phyloP scores from a whole-genome alignment of 2,329 filamentous ascomycete genomes.

The Cladophialophora yegresii region DNA sequence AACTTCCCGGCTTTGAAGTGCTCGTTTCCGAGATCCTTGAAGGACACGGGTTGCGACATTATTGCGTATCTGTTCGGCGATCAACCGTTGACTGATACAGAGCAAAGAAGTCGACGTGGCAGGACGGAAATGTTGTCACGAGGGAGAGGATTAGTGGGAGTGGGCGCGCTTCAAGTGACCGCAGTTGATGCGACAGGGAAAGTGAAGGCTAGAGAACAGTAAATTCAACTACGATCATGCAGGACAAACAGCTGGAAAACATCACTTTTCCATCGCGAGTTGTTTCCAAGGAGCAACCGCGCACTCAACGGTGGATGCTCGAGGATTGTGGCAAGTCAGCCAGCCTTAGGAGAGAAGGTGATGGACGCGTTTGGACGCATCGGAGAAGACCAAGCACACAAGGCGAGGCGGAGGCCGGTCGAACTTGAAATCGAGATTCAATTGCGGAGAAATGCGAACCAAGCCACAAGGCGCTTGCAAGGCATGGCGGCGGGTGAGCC shows the following conservation, averaged over 20 bases:
- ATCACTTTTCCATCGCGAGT: conserved; percentile 9
- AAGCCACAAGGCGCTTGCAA: not conserved
- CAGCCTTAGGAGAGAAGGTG: conserved; percentile 26
- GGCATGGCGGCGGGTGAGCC: too few relatives aligned
- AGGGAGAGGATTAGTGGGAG: not conserved
- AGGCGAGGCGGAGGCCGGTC: conserved; percentile 8
- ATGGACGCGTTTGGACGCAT: conserved; percentile 32
- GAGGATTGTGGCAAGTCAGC: conserved; percentile 23
- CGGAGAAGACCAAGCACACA: not conserved
- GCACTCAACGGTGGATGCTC: conserved; percentile 3
- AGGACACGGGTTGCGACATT: conserved; percentile 14
- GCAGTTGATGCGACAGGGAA: conserved; percentile 3
- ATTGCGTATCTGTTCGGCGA: not conserved
- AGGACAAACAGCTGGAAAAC: conserved; percentile 6
- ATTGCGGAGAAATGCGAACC: not conserved
- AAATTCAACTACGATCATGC: conserved; percentile 11
- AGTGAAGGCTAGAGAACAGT: not conserved
- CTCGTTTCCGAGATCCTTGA: conserved; percentile 47
- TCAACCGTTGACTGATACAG: not conserved
- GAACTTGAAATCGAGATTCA: not conserved
- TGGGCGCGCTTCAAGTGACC: conserved; percentile 12
- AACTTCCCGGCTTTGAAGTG: conserved; percentile 51
- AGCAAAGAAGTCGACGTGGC: not conserved
- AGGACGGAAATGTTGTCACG: not conserved
- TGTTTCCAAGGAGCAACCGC: not conserved